Percentiles rank a stretch among this genome's conserved stretches.
phyloP scores from a whole-genome alignment of 1,284 basidiomycete genomes.

The Baeospora myosura region DNA sequence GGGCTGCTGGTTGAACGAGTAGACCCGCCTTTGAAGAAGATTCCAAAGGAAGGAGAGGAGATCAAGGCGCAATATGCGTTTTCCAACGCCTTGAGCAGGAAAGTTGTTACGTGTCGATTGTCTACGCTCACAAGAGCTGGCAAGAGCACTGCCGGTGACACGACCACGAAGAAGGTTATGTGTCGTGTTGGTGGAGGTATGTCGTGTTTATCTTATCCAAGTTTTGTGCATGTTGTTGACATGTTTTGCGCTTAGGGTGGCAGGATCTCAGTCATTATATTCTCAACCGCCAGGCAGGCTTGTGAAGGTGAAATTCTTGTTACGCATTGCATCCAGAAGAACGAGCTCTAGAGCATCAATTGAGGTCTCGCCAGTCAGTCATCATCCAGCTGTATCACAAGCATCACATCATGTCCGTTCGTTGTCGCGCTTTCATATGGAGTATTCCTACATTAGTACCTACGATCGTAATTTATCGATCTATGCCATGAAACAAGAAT shows the following conservation, averaged over 20 bases:
- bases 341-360: too few relatives aligned
- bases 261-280: conserved; percentile 79
- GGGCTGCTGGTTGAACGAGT: conserved; percentile 71
- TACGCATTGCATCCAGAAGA: too few relatives aligned
- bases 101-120: conserved; percentile 73
- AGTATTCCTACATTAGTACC: conserved; percentile 3
- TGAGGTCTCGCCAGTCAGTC: too few relatives aligned
- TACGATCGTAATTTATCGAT: too few relatives aligned
- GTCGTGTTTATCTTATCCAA: conserved; percentile 20
- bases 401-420: conserved; percentile 16
- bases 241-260: conserved; percentile 54
- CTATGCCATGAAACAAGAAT: too few relatives aligned
- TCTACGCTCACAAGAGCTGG: conserved; percentile 64
- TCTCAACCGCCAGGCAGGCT: conserved; percentile 59
- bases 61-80: conserved; percentile 79
- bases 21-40: conserved; percentile 62
- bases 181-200: conserved; percentile 76
- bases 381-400: conserved; percentile 4
- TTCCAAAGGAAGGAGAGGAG: conserved; percentile 70
- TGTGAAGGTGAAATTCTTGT: conserved; percentile 21
- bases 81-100: conserved; percentile 60
- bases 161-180: conserved; percentile 75
- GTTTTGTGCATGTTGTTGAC: conserved; percentile 8
- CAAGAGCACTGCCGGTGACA: conserved; percentile 38
- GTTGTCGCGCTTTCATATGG: conserved; percentile 18